Base-by-base conservation (phyloP, 148 eudicot species). In the Camellia granthamiana region DNA sequence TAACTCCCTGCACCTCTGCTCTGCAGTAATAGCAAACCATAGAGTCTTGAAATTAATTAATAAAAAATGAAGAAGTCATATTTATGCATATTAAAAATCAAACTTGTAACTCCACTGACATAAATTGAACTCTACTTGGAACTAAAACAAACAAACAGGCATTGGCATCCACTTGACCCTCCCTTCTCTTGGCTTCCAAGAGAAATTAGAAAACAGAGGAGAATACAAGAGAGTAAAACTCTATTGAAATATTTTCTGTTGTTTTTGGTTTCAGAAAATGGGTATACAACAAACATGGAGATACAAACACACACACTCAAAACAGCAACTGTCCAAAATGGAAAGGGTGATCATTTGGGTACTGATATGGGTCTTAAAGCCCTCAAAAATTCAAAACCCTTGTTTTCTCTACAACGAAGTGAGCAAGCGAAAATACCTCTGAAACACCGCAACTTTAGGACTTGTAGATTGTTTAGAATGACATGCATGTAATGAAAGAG, bases 101-200 rank as follows among this genome's bases (percentile, higher is more conserved):
- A 60, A 47, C 1, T 0, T 60, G 41, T 60, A 42, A 60, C 41
- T 9, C 2, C 23, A 59, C 41, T 60, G 54, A 59, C 51, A 60
- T 21, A 74, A 30, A 56, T 55, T 3, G 0, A 72, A 72, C 55
- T 72, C 75, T 23, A 72, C 38, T 9, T 3, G 60, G n/a, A n/a
- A 46, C 16, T 44, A 46, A 46, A 51, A 62, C 41, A 62, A 51
- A 62, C 41, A 62, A 49, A 76, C 58, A 62, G 44, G 16, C 18
- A 63, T 44, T 21, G 43, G 43, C 43, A 60, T 13, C 13, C 10
- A 5, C 60, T 18, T 2, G 14, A n/a, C 23, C 30, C 15, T 63
- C 77, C 64, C 8, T 30, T 30, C 38, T 30, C 59, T 59, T 59
- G 21, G 30, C 62, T 61, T 76, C 21, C 69, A 76, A 75, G 42